Conservation (phyloP, 371 early-diverging fungal genomes). For the Capniomyces stellatus region DNA sequence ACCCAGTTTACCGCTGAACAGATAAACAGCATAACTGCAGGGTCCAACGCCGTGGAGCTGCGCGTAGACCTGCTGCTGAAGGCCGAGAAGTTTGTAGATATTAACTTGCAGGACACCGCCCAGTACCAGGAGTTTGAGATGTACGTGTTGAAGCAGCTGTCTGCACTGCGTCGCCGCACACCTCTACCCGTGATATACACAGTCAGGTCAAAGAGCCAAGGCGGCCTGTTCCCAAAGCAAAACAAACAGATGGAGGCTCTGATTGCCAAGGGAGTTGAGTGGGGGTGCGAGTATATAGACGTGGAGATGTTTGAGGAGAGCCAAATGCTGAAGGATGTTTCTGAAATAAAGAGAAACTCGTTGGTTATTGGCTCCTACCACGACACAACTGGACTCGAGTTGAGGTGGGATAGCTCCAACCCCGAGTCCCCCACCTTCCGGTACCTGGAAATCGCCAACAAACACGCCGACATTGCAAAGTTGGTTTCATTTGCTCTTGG, state of each 20-base stretch:
- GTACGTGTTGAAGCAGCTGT: slow-evolving; percentile 58
- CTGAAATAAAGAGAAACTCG: slow-evolving; percentile 22
- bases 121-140: slow-evolving; percentile 26
- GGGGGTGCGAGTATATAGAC: slow-evolving; percentile 89
- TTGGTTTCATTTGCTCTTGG: slow-evolving; percentile 61
- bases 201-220: slow-evolving; percentile 73
- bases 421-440: slow-evolving; percentile 7
- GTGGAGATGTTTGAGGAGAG: slow-evolving; percentile 52
- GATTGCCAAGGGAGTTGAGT: slow-evolving; percentile 45
- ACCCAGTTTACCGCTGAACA: slow-evolving; percentile 25
- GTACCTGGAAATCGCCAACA: slow-evolving; percentile 17
- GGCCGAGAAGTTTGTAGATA: slow-evolving; percentile 8
- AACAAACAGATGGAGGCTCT: slow-evolving; percentile 38
- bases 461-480: slow-evolving; percentile 74
- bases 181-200: slow-evolving; percentile 80
- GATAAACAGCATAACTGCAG: slow-evolving; percentile 44
- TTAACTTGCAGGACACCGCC: slow-evolving; percentile 21
- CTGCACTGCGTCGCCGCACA: slow-evolving; percentile 49
- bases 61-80: slow-evolving; percentile 71
- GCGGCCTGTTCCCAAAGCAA: slow-evolving; percentile 63
- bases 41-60: slow-evolving; percentile 79
- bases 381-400: slow-evolving; percentile 35
- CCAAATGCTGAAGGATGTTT: background rate
- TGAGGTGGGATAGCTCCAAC: slow-evolving; percentile 15
- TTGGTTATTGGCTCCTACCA: slow-evolving; percentile 81